Base-by-base conservation (phyloP, 1,284 basidiomycete genomes). In the Vanrija sp. region DNA sequence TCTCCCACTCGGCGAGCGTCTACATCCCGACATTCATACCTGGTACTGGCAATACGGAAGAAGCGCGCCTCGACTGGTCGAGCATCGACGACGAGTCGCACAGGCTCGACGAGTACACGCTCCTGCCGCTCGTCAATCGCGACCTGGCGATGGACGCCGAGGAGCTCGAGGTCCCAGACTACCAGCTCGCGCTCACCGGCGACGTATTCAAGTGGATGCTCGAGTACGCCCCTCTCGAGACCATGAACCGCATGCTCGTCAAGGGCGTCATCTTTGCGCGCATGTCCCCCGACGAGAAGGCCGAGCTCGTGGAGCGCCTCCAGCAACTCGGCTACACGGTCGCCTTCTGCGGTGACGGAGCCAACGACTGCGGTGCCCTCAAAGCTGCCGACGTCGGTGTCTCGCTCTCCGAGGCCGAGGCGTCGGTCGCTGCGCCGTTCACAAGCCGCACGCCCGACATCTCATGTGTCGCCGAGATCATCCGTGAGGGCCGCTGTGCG, bases 201-300 rank as follows among this genome's bases (percentile, higher is more conserved):
- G 95, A 98, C 67, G 86, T 96, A 23, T 98, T 99, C 79, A 84
- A 91, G 35, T 98, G 96, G 96, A 94, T 99, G 86, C 84, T 98
- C 64, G 95, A 95, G 69, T 85, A 91, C 76, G 93, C 92, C 0
- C 87, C 95, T 5, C 79, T 94, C 22, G 96, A 99, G 77, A 95
- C 93, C 0, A 76, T 96, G 61, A 89, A 97, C 67, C 82, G 93
- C 54, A 95, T 98, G 92, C 85, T 99, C n/a, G 90, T 98, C 56
- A 96, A 97, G 76, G 85, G 94, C 3, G 90, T 96, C 68, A 88
- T 98, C 48, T 99, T 95, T 72, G 94, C 96, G 9, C 84, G 96
- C 23, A 98, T 99, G 96, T 98, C 95, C 16, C 96, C 96, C 0
- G 96, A 98, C 73, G 96, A 98, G 78, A 99, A 99, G 79, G 96